Conservation (phyloP, 345 rosid genomes). For the Geranium rotundifolium region DNA sequence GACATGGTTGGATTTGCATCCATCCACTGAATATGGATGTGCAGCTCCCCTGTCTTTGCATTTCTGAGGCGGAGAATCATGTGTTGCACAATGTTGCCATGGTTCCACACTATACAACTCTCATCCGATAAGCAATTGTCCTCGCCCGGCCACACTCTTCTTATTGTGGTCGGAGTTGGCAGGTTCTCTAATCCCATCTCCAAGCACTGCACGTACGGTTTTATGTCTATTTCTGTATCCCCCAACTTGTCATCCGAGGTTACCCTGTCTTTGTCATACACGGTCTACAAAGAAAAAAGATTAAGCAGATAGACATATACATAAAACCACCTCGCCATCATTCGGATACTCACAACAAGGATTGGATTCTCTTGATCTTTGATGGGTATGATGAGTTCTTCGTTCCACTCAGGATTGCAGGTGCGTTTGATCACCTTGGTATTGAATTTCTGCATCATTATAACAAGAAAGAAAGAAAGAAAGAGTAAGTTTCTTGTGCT, state of each 20-base stretch:
- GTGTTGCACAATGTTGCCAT: slow-evolving; percentile 45
- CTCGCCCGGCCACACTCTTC: slow-evolving; percentile 29
- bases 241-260: slow-evolving; percentile 25
- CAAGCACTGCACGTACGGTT: slow-evolving; percentile 13
- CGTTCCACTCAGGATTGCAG: slow-evolving; percentile 26
- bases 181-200: slow-evolving; percentile 18
- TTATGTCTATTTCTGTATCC: slow-evolving; percentile 18
- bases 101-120: slow-evolving; percentile 31
- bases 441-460: slow-evolving; percentile 16
- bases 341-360: slow-evolving; percentile 11
- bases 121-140: slow-evolving; percentile 47
- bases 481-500: too few relatives aligned
- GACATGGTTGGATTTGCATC: slow-evolving; percentile 2
- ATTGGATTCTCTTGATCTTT: slow-evolving; percentile 14
- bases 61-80: slow-evolving; percentile 44
- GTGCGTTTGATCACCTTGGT: slow-evolving; percentile 14
- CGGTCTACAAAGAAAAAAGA: slow-evolving; percentile 8
- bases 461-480: too few relatives aligned
- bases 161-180: slow-evolving; percentile 41
- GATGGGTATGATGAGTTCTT: slow-evolving; percentile 21
- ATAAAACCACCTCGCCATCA: too few relatives aligned
- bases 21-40: slow-evolving; percentile 63
- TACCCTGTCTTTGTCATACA: slow-evolving; percentile 21
- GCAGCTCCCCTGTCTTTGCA: slow-evolving; percentile 53
- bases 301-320: too few relatives aligned